Percentiles rank a stretch among this genome's conserved stretches.
These are phyloP conservation scores for Corymbia calophylla DNA, from an alignment of 441 rosid species.

Conservation along the genomic window DNA sequence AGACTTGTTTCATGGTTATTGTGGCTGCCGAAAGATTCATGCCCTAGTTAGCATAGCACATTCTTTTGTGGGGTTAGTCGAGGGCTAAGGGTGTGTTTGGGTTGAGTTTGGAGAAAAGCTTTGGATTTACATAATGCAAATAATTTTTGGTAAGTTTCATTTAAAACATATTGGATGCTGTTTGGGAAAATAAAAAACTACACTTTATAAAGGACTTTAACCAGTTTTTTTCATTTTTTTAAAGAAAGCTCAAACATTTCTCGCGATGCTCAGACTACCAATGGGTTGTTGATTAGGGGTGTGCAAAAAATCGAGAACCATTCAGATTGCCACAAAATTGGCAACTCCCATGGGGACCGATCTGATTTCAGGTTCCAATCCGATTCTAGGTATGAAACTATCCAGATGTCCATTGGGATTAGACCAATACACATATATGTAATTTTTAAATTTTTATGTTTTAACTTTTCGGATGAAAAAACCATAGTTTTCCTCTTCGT, in stretches of 20 bases:
- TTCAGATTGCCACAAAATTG: too few species aligned
- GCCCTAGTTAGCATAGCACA: neutral
- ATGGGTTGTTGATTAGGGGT: too few species aligned
- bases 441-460: too few species aligned
- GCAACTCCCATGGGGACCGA: too few species aligned
- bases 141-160: neutral
- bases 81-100: neutral
- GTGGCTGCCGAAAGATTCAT: neutral
- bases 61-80: neutral
- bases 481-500: too few species aligned
- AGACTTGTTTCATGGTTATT: neutral
- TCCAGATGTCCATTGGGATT: too few species aligned
- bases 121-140: neutral
- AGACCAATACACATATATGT: too few species aligned
- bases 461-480: too few species aligned
- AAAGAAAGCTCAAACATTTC: neutral
- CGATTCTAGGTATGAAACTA: too few species aligned
- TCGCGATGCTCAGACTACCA: neutral
- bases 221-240: too few species aligned
- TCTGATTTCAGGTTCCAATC: too few species aligned
- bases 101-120: neutral
- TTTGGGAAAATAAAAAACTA: neutral
- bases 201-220: neutral
- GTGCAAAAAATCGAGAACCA: too few species aligned
- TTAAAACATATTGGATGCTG: neutral